These are phyloP conservation scores for Leccinum pachyderme DNA, from an alignment of 1,284 basidiomycete genomes.

Conservation along the genomic window DNA sequence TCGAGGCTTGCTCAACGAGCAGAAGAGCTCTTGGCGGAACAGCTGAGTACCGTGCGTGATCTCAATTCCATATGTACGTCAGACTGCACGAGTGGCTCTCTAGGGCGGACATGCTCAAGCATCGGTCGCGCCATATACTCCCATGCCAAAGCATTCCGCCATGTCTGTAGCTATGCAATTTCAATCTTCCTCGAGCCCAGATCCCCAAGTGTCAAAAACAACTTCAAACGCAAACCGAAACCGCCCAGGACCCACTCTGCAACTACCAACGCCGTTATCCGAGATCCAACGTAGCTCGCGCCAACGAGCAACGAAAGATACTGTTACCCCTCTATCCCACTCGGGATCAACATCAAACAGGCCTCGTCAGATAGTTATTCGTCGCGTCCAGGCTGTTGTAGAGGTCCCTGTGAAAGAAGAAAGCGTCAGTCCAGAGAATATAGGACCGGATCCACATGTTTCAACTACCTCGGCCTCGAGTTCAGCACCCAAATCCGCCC, in stretches of 20 bases:
- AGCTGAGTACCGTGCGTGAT: slow-evolving; percentile 37
- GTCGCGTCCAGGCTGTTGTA: slow-evolving; percentile 44
- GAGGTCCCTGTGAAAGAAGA: slow-evolving; percentile 48
- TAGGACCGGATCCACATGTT: slow-evolving; percentile 1
- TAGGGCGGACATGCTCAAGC: slow-evolving; percentile 28
- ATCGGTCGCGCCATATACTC: slow-evolving; percentile 22
- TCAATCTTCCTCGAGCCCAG: slow-evolving; percentile 18
- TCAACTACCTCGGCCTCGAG: slow-evolving; percentile 17
- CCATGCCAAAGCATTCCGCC: slow-evolving; percentile 20
- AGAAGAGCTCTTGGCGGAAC: slow-evolving; percentile 54
- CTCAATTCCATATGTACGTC: slow-evolving; percentile 19
- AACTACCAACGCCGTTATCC: slow-evolving; percentile 34
- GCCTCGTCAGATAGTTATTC: slow-evolving; percentile 33
- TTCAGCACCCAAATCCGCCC: slow-evolving; percentile 10
- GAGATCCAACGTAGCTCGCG: slow-evolving; percentile 32
- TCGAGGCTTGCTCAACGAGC: slow-evolving; percentile 50
- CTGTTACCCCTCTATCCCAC: slow-evolving; percentile 1
- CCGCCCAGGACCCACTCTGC: slow-evolving; percentile 14
- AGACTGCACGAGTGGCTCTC: slow-evolving; percentile 11
- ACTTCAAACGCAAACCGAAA: slow-evolving; percentile 6
- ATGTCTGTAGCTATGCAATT: slow-evolving; percentile 19
- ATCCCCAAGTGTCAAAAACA: slow-evolving; percentile 12
- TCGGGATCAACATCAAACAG: slow-evolving; percentile 12
- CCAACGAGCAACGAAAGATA: slow-evolving; percentile 20
- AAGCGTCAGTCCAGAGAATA: slow-evolving; percentile 30